Conservation (phyloP, 2,329 filamentous ascomycete genomes). For the Penicillium fuscoglaucum region DNA sequence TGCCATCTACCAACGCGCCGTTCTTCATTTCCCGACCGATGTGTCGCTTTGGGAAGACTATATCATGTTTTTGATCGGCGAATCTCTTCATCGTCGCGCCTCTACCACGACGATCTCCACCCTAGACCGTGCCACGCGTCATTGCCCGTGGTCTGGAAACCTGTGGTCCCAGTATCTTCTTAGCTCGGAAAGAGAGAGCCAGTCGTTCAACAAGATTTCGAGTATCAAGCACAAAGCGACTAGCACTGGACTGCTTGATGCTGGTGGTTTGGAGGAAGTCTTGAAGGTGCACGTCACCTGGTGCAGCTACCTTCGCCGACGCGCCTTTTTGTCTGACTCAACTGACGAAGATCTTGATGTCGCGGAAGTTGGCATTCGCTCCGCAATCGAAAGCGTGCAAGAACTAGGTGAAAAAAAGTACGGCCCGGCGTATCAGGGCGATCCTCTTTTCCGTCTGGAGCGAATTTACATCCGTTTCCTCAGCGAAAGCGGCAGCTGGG, state of each 20-base stretch:
- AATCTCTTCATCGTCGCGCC: constrained; percentile 50
- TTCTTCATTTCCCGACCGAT: constrained; percentile 71
- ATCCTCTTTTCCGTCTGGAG: constrained; percentile 84
- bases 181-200: constrained; percentile 74
- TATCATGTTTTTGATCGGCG: constrained; percentile 66
- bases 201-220: constrained; percentile 78
- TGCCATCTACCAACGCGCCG: constrained; percentile 74
- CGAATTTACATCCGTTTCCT: constrained; percentile 90
- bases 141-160: constrained; percentile 89
- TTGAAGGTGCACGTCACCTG: constrained; percentile 90
- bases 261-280: constrained; percentile 81
- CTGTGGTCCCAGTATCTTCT: constrained; percentile 90
- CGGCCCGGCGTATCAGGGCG: constrained; percentile 75
- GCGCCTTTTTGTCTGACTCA: constrained; percentile 71
- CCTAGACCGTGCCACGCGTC: constrained; percentile 77
- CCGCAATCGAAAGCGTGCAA: constrained; percentile 81
- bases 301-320: constrained; percentile 89
- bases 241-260: constrained; percentile 78
- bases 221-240: constrained; percentile 91
- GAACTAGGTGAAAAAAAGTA: constrained; percentile 75
- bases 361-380: constrained; percentile 83
- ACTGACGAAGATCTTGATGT: constrained; percentile 83
- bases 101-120: constrained; percentile 63
- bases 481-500: constrained; percentile 75
- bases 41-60: constrained; percentile 81